A percentile compares a stretch with the other conserved stretches of the same genome.
Conservation (phyloP, 1,284 basidiomycete genomes). For the Rhodotorula sp. region DNA sequence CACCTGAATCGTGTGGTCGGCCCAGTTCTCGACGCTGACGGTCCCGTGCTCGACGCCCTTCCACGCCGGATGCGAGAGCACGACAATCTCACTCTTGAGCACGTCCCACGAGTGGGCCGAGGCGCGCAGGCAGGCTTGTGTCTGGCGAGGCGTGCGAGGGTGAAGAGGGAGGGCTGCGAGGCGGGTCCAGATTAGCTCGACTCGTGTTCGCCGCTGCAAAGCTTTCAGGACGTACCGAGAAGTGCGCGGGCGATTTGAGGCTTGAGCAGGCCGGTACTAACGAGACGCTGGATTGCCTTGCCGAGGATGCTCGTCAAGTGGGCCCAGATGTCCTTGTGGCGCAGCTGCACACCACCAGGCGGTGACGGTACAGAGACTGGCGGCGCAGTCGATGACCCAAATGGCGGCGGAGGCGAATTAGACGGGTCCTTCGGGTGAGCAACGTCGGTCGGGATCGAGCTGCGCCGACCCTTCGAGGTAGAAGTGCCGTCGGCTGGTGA, state of each 20-base stretch:
- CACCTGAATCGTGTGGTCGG: conserved; percentile 48
- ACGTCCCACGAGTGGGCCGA: conserved; percentile 50
- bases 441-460: background rate
- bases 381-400: background rate
- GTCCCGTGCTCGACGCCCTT: conserved; percentile 50
- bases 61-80: conserved; percentile 52
- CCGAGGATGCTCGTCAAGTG: conserved; percentile 50
- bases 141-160: conserved; percentile 51
- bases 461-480: background rate
- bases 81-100: conserved; percentile 48
- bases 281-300: conserved; percentile 52
- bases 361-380: background rate
- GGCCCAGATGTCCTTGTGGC: conserved; percentile 50
- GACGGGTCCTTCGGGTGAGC: too few relatives aligned
- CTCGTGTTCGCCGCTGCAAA: background rate
- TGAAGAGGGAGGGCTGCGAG: conserved; percentile 49
- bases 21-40: conserved; percentile 49
- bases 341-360: background rate
- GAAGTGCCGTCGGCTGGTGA: background rate
- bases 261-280: conserved; percentile 53
- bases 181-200: background rate
- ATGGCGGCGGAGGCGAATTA: background rate
- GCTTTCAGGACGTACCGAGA: conserved; percentile 46
- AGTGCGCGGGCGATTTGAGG: conserved; percentile 51
- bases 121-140: conserved; percentile 50